Percentiles rank a stretch among this genome's conserved stretches.
These are phyloP conservation scores for Naganishia albida DNA, from an alignment of 1,284 basidiomycete species.

Conservation along the genomic window DNA sequence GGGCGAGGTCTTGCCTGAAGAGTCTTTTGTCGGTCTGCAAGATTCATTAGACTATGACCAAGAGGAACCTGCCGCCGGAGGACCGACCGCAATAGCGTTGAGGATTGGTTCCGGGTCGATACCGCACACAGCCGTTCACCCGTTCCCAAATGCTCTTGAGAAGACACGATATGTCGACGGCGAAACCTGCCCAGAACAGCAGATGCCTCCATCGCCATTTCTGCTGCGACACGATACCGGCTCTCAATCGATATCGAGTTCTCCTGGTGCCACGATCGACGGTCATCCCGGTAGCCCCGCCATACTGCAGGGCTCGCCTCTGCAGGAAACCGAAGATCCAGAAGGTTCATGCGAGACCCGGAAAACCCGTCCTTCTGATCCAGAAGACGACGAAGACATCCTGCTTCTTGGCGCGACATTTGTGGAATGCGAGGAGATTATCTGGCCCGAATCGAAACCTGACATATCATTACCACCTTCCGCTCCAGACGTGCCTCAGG, in stretches of 20 bases:
- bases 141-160: too few species aligned
- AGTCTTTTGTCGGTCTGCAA: background rate
- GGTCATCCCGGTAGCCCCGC: too few species aligned
- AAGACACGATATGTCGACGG: background rate
- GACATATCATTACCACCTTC: background rate
- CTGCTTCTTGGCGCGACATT: constrained; percentile 24
- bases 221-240: background rate
- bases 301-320: too few species aligned
- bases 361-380: background rate
- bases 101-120: too few species aligned
- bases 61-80: background rate
- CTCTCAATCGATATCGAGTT: too few species aligned
- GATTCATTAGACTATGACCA: background rate
- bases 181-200: background rate
- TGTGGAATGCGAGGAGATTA: constrained; percentile 14
- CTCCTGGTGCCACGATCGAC: too few species aligned
- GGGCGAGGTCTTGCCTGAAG: background rate
- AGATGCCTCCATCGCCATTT: background rate
- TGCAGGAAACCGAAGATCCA: too few species aligned
- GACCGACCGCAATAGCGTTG: too few species aligned
- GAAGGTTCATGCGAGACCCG: too few species aligned
- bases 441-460: constrained; percentile 23
- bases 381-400: constrained; percentile 22
- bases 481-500: background rate
- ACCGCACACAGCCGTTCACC: too few species aligned